Conservation (phyloP, 176 grass and related monocot species). For the Eleusine coracana region DNA sequence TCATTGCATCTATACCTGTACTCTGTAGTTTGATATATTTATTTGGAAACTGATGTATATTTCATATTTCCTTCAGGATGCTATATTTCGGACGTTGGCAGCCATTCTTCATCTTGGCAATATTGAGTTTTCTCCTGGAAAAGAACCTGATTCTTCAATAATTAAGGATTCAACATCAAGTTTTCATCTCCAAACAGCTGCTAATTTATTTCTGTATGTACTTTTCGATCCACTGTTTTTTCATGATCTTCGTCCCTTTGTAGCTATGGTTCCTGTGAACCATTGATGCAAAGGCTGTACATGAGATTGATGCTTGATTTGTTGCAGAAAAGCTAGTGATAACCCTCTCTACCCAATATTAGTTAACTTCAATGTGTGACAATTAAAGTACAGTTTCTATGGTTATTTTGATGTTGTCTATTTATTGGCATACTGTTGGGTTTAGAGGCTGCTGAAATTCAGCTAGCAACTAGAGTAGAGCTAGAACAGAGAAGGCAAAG, state of each 20-base stretch:
- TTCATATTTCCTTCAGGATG: conserved; percentile 64
- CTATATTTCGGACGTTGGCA: conserved; percentile 93
- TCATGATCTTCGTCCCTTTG: background rate
- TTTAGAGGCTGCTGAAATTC: too few relatives aligned
- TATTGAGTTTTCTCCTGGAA: conserved; percentile 93
- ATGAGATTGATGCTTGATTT: conserved; percentile 12
- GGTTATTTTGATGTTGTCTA: background rate
- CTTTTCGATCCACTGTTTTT: background rate
- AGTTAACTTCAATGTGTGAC: background rate
- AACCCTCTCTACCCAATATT: background rate
- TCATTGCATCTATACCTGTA: background rate
- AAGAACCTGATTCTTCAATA: conserved; percentile 82
- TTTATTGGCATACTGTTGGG: conserved; percentile 12
- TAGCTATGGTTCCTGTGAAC: background rate
- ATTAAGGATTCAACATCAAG: conserved; percentile 77
- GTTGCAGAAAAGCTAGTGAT: background rate
- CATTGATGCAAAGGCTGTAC: background rate
- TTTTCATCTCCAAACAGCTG: conserved; percentile 88
- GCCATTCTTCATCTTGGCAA: conserved; percentile 99
- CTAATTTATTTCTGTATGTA: conserved; percentile 88
- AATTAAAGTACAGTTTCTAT: conserved; percentile 15
- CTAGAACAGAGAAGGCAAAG: too few relatives aligned
- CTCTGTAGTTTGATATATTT: background rate
- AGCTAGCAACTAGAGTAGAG: too few relatives aligned
- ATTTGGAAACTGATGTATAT: conserved; percentile 34